Conservation (phyloP, 2,329 filamentous ascomycete genomes). For the Pezicula neosporulosa region DNA sequence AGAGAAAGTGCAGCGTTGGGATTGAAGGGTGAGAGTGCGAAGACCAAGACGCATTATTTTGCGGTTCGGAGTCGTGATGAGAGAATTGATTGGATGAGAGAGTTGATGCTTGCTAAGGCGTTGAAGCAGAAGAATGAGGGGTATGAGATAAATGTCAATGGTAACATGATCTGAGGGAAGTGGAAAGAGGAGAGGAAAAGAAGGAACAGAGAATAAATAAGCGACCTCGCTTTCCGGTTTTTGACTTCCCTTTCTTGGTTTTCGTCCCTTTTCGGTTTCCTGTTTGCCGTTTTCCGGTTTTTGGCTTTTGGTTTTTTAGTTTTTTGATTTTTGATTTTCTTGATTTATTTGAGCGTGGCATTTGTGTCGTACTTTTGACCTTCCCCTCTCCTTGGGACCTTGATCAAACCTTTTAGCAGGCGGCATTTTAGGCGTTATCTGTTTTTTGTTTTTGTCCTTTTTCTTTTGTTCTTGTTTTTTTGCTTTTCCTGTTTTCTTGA, state of each 20-base stretch:
- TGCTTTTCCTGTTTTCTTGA: no score
- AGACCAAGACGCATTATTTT: constrained; percentile 88
- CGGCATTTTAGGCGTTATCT: constrained; percentile 15
- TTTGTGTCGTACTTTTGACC: neutral
- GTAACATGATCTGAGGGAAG: constrained; percentile 60
- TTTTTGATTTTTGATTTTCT: constrained; percentile 10
- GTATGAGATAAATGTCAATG: constrained; percentile 79
- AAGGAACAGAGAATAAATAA: no score
- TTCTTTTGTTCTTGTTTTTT: neutral
- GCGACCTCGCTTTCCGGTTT: neutral
- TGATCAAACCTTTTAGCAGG: constrained; percentile 9
- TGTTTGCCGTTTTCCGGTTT: constrained; percentile 7
- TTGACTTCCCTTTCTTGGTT: constrained; percentile 10
- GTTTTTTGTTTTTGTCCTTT: constrained; percentile 12
- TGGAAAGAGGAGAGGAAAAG: no score
- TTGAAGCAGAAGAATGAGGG: constrained; percentile 80
- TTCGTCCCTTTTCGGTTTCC: constrained; percentile 5
- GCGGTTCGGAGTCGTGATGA: constrained; percentile 84
- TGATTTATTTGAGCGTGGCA: neutral
- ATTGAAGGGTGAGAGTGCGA: constrained; percentile 50
- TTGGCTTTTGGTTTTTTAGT: constrained; percentile 15
- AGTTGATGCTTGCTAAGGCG: constrained; percentile 88
- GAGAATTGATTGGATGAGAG: constrained; percentile 95
- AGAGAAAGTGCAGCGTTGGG: constrained; percentile 28
- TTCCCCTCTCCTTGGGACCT: neutral